phyloP scores from a whole-genome alignment of 192 early-diverging fungal genomes.

The Linnemannia hyalina region DNA sequence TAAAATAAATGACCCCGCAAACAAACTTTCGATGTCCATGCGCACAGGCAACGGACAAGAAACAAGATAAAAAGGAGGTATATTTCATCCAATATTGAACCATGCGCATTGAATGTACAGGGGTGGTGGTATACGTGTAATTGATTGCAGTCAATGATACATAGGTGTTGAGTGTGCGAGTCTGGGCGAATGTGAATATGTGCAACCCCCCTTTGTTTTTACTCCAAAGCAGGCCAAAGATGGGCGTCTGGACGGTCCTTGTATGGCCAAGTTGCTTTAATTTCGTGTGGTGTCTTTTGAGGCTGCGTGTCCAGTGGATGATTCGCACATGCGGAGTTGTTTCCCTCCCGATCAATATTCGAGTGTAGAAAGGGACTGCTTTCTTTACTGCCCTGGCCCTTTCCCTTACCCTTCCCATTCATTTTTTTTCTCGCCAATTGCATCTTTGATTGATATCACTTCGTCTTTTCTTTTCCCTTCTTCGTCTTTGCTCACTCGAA shows the following conservation, averaged over 20 bases:
- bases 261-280: not conserved
- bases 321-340: not conserved
- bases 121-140: not conserved
- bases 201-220: too few relatives aligned
- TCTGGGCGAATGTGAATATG: not conserved
- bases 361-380: not conserved
- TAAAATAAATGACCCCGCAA: not conserved
- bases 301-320: not conserved
- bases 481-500: conserved; percentile 1
- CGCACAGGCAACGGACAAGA: not conserved
- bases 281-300: not conserved
- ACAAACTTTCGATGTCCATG: not conserved
- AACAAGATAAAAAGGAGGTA: not conserved
- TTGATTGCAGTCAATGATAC: not conserved
- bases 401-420: too few relatives aligned
- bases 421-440: not conserved
- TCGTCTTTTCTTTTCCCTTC: not conserved
- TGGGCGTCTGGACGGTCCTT: not conserved
- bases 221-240: not conserved
- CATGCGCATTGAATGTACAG: not conserved
- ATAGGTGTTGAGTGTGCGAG: not conserved
- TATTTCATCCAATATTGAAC: not conserved
- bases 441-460: not conserved
- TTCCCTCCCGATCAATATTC: too few relatives aligned
- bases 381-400: not conserved